phyloP scores from a whole-genome alignment of 2,329 filamentous ascomycete genomes.

The Ambrosiella xylebori region DNA sequence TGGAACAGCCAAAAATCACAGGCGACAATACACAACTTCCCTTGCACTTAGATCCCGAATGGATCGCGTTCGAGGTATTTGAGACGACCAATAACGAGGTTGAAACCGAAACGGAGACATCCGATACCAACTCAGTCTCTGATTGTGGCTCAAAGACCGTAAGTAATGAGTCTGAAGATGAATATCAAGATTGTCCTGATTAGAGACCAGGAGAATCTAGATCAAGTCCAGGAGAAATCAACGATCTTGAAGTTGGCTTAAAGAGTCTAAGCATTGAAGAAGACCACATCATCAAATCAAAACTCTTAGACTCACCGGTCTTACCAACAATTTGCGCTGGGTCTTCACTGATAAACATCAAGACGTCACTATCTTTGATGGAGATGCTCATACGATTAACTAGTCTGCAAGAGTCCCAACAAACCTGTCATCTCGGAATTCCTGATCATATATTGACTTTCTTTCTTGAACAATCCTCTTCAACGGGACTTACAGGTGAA shows the following conservation, averaged over 20 bases:
- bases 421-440: constrained; percentile 74
- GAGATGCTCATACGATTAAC: constrained; percentile 78
- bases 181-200: background rate
- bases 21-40: constrained; percentile 30
- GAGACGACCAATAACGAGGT: constrained; percentile 30
- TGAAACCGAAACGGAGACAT: constrained; percentile 21
- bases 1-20: background rate
- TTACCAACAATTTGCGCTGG: too few species aligned
- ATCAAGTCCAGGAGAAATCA: background rate
- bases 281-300: too few species aligned
- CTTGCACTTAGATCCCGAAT: constrained; percentile 65
- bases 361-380: constrained; percentile 51
- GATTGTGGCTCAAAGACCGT: constrained; percentile 48
- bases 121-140: constrained; percentile 37
- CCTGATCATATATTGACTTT: constrained; percentile 79
- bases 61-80: constrained; percentile 81
- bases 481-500: constrained; percentile 31
- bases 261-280: background rate
- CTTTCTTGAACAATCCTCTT: constrained; percentile 52
- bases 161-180: constrained; percentile 16
- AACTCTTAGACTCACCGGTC: too few species aligned
- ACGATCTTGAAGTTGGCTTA: background rate
- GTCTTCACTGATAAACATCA: constrained; percentile 21
- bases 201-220: background rate
- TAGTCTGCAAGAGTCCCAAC: constrained; percentile 81